These are phyloP conservation scores for Geotrichum aggregatum DNA, from an alignment of 1,139 yeast species.

Conservation along the genomic window DNA sequence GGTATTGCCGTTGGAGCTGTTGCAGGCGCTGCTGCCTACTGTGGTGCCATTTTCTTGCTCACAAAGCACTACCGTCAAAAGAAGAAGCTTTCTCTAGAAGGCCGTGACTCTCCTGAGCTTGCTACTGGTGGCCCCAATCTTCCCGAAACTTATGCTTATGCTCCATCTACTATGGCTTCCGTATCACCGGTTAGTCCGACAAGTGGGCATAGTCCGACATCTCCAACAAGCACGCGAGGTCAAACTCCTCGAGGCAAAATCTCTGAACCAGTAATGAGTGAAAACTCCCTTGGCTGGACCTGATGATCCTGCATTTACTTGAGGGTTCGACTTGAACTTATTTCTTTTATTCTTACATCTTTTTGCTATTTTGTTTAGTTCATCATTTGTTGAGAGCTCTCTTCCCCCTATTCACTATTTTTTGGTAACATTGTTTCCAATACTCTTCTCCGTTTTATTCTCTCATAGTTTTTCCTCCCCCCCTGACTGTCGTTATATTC, in stretches of 20 bases:
- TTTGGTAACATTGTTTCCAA: background rate
- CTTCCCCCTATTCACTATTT: background rate
- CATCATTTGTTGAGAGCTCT: background rate
- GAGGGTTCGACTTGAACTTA: background rate
- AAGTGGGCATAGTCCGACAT: slow-evolving; percentile 2
- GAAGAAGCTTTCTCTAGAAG: slow-evolving; percentile 22
- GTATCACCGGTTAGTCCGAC: slow-evolving; percentile 26
- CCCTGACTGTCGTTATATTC: background rate
- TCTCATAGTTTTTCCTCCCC: background rate
- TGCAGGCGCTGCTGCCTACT: slow-evolving; percentile 39
- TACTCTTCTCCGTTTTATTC: background rate
- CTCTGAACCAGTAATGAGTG: slow-evolving; percentile 42
- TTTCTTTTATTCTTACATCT: background rate
- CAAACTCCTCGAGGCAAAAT: slow-evolving; percentile 29
- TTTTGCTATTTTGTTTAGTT: background rate
- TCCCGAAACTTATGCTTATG: slow-evolving; percentile 17
- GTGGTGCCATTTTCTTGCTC: slow-evolving; percentile 37
- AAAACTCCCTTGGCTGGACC: slow-evolving; percentile 43
- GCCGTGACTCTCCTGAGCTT: slow-evolving; percentile 20
- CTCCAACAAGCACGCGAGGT: slow-evolving; percentile 20
- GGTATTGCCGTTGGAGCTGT: slow-evolving; percentile 42
- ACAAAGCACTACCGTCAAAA: slow-evolving; percentile 35
- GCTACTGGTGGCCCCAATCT: slow-evolving; percentile 21
- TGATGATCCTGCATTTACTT: slow-evolving; percentile 19
- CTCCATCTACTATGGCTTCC: background rate